phyloP scores from a whole-genome alignment of 495 filamentous ascomycete species.

The Podospora pseudopauciseta region DNA sequence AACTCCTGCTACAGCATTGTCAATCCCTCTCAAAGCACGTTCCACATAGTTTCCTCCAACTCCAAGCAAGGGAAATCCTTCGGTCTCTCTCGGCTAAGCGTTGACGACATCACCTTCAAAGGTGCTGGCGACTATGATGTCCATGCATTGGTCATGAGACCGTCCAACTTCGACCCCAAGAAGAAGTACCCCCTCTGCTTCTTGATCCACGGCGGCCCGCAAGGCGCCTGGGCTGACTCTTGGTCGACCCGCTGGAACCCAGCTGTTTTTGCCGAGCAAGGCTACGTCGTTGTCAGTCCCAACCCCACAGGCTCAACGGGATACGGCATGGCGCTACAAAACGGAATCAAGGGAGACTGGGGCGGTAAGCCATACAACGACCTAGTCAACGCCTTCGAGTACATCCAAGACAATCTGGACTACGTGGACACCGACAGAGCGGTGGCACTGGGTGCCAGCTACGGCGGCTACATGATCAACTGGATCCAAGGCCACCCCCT shows the following conservation, averaged over 20 bases:
- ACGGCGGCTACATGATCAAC: conserved; percentile 86
- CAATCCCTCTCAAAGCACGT: conserved; percentile 46
- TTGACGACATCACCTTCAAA: conserved; percentile 69
- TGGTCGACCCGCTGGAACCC: conserved; percentile 94
- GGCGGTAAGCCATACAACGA: conserved; percentile 77
- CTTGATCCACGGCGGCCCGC: conserved; percentile 85
- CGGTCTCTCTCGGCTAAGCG: conserved; percentile 57
- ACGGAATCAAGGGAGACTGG: conserved; percentile 75
- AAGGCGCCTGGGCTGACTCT: conserved; percentile 76
- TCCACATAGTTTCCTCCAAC: conserved; percentile 58
- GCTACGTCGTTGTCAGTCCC: conserved; percentile 81
- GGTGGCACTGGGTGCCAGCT: conserved; percentile 79
- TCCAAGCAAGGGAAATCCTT: conserved; percentile 66
- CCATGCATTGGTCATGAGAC: conserved; percentile 80
- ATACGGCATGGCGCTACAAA: conserved; percentile 75
- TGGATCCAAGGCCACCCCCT: conserved; percentile 69
- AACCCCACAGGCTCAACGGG: conserved; percentile 87
- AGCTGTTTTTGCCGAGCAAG: conserved; percentile 85
- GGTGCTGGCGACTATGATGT: conserved; percentile 51
- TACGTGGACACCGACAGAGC: conserved; percentile 76
- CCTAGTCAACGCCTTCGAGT: conserved; percentile 73
- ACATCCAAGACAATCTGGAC: conserved; percentile 64
- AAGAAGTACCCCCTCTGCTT: conserved; percentile 80
- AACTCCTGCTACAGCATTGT: conserved; percentile 64
- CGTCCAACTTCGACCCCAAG: conserved; percentile 66